phyloP scores from a whole-genome alignment of 805 yeast genomes.

The Nadsonia fulvescens region DNA sequence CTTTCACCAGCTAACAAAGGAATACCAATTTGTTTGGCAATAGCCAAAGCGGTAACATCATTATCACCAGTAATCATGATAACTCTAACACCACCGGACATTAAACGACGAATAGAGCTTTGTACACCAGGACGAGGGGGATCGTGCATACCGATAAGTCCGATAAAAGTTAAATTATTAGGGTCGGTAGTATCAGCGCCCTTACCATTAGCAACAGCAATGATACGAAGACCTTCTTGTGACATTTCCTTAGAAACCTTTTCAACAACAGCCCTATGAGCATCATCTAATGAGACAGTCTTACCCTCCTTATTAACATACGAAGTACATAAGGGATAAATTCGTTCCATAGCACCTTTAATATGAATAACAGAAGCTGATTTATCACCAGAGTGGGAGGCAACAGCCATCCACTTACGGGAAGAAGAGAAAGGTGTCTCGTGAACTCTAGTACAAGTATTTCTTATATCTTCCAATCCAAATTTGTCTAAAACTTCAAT shows the following conservation, averaged over 20 bases:
- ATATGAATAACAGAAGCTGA: constrained; percentile 38
- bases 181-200: constrained; percentile 24
- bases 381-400: constrained; percentile 40
- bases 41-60: constrained; percentile 68
- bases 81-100: constrained; percentile 92
- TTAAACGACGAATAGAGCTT: constrained; percentile 50
- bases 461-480: constrained; percentile 53
- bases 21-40: constrained; percentile 82
- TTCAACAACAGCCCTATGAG: constrained; percentile 23
- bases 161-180: constrained; percentile 53
- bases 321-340: constrained; percentile 41
- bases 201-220: constrained; percentile 52
- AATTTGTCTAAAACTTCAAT: constrained; percentile 56
- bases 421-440: constrained; percentile 76
- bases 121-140: constrained; percentile 89
- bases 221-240: constrained; percentile 65
- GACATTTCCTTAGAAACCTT: constrained; percentile 52
- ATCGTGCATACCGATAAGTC: constrained; percentile 89
- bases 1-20: constrained; percentile 40
- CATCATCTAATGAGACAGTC: constrained; percentile 33
- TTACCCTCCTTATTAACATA: constrained; percentile 45
- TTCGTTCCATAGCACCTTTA: constrained; percentile 81
- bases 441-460: constrained; percentile 33
- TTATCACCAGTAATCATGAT: constrained; percentile 96
- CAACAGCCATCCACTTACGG: constrained; percentile 83